A percentile compares a stretch with the other conserved stretches of the same genome.
phyloP scores from a whole-genome alignment of 257 asterid species.

The Penstemon eatonii region DNA sequence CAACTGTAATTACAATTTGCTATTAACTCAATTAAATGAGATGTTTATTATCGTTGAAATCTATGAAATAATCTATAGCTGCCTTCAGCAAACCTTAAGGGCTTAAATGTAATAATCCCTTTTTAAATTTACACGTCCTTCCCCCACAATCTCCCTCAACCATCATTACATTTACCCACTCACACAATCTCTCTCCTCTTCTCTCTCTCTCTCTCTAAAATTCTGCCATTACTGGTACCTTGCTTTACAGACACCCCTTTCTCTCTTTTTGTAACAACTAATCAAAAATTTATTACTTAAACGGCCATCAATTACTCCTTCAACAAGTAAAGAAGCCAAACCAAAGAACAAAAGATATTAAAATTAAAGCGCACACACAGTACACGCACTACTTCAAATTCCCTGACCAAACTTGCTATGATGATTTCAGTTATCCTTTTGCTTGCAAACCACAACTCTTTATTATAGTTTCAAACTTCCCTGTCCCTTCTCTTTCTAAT shows the following conservation, averaged over 20 bases:
- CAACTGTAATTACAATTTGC: too few relatives aligned
- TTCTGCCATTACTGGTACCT: slow-evolving; percentile 27
- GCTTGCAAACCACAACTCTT: slow-evolving; percentile 43
- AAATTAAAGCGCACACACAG: too few relatives aligned
- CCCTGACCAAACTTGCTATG: slow-evolving; percentile 34
- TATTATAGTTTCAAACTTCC: slow-evolving; percentile 6
- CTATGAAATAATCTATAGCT: neutral
- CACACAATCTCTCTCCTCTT: neutral
- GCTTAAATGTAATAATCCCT: too few relatives aligned
- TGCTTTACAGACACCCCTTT: slow-evolving; percentile 37
- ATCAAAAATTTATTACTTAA: slow-evolving; percentile 16
- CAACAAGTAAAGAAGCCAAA: slow-evolving; percentile 60
- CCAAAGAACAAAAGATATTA: neutral
- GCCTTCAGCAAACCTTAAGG: neutral
- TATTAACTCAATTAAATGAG: too few relatives aligned
- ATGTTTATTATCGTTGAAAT: too few relatives aligned
- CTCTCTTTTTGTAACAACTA: slow-evolving; percentile 28
- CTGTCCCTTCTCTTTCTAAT: neutral
- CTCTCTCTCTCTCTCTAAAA: slow-evolving; percentile 29
- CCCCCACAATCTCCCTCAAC: slow-evolving; percentile 29
- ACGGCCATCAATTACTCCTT: slow-evolving; percentile 35
- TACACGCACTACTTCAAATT: too few relatives aligned
- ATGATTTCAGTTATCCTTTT: slow-evolving; percentile 51
- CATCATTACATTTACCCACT: slow-evolving; percentile 28
- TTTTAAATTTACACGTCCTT: slow-evolving; percentile 3